Percentiles rank a stretch among this genome's conserved stretches.
These are phyloP conservation scores for Candida stauntonica DNA, from an alignment of 805 yeast genomes.

Conservation along the genomic window DNA sequence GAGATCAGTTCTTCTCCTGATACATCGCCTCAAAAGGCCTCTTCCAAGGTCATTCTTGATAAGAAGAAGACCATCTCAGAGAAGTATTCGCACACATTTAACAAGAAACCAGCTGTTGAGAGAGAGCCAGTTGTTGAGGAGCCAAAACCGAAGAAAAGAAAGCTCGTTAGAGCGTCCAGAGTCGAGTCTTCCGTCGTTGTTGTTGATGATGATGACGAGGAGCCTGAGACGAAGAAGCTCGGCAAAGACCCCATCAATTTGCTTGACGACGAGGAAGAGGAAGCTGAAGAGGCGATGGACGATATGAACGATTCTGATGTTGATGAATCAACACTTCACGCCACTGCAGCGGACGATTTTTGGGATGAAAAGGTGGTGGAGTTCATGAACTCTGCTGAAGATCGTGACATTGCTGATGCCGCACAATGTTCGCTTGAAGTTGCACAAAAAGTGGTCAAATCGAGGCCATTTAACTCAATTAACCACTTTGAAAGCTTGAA, in stretches of 20 bases:
- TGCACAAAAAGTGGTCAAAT: conserved; percentile 64
- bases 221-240: conserved; percentile 8
- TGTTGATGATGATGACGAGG: conserved; percentile 18
- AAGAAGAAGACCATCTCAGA: conserved; percentile 35
- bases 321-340: conserved; percentile 31
- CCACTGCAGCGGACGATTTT: conserved; percentile 27
- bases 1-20: conserved; percentile 27
- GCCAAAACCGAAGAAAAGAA: conserved; percentile 31
- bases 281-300: conserved; percentile 37
- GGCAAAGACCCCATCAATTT: conserved; percentile 14
- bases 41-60: conserved; percentile 35
- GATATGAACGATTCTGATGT: conserved; percentile 49
- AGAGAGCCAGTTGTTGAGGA: conserved; percentile 6
- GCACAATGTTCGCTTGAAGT: conserved; percentile 62
- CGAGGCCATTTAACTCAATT: conserved; percentile 65
- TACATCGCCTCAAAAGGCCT: conserved; percentile 23
- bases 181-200: conserved; percentile 15
- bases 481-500: conserved; percentile 55
- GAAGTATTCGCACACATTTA: conserved; percentile 30
- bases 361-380: conserved; percentile 66
- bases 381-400: conserved; percentile 74
- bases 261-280: conserved; percentile 32
- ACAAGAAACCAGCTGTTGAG: conserved; percentile 6
- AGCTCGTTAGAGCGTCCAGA: conserved; percentile 36
- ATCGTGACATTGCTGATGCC: conserved; percentile 74